Base-by-base conservation (phyloP, 495 filamentous ascomycete species). In the Cairneyella variabilis region DNA sequence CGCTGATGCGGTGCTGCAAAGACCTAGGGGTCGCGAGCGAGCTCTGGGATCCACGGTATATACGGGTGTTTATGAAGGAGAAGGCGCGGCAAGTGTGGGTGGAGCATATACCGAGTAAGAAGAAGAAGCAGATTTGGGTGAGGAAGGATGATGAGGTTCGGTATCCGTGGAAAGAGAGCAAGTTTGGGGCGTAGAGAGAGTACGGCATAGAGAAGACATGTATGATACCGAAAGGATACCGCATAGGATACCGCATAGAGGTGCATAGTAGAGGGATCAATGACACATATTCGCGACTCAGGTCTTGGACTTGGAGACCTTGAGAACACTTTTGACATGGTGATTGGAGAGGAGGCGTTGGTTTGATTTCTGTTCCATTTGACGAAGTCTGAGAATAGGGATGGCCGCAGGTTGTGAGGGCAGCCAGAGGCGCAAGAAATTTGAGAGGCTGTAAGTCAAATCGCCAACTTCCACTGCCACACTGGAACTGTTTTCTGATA, bases 1-100 rank as follows among this genome's bases (percentile, higher is more conserved):
- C 93, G 17, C 76, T 98, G 49, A 89, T 96, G 76, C 86, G 93
- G 21, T 96, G 90, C 74, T 97, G 95, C 73, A 98, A 98, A 72
- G 93, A 98, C 69, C 77, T 98, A 20, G 93, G 93, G 11, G 86
- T 98, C 50, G 95, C 91, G 2, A 90, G 85, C 59, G 93, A 98
- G 69, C 74, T 98, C 36, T 98, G 93, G 93, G 93, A 98, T 72
- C 93, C 93, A 43, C 76, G 90, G 40, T 98, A 83, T 74, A 93
- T 97, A 53, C 79, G 85, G 60, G 77, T 71, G 53, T 91, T 78
- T 64, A 78, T 84, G 74, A 72, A 71, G 9, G 69, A 84, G 61
- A 63, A 79, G 51, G 75, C 75, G 48, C 80, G 86, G 50, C 89
- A 96, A 74, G 77, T 85, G 9, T 89, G 82, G 68, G 88, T 86